Base-by-base conservation (phyloP, 352 stramenopile species). In the Phytophthora citricola region DNA sequence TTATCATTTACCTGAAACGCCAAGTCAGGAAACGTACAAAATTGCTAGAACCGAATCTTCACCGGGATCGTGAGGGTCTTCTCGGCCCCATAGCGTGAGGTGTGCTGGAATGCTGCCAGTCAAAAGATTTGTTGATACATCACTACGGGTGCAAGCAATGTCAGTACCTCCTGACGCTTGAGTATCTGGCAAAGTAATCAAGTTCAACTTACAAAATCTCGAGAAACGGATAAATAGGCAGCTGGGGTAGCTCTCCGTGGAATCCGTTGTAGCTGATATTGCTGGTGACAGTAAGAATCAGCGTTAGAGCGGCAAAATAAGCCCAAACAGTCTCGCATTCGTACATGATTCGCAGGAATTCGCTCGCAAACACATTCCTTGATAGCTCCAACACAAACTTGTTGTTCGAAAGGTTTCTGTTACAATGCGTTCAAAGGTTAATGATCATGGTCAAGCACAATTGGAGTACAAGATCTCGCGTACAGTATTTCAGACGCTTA, bases 231-330 rank as follows among this genome's bases (percentile, higher is more conserved):
- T 83, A 80, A 9, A 51, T 22, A 10, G 65, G 66, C 1, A 86
- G 31, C 10, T 53, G 9, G 14, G 77, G 65, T 2, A 90, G 49
- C 2, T 55, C 24, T 38, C 80, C 83, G 41, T 77, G 45, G 32
- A 91, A 82, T 17, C 10, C 47, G 31, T 90, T 90, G 44, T 80
- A 48, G 40, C 79, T 87, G 20, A 90, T 22, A 38, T 89, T 89
- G 27, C 79, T 89, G 43, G 5, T 43, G 27, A 10, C 27, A 7
- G 56, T 12, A 52, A 45, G 24, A 43, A 54, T 27, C 11, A 36
- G 56, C 43, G 39, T 31, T 48, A 66, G 38, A 46, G 8, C 15
- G 39, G 57, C 5, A 50, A 61, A 34, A 32, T 36, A 27, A 10
- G 10, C 12, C 24, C 32, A 26, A 32, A 31, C 5, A 31, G 12